These are phyloP conservation scores for Sanguinoderma infundibulare DNA, from an alignment of 1,284 basidiomycete genomes.

Conservation along the genomic window DNA sequence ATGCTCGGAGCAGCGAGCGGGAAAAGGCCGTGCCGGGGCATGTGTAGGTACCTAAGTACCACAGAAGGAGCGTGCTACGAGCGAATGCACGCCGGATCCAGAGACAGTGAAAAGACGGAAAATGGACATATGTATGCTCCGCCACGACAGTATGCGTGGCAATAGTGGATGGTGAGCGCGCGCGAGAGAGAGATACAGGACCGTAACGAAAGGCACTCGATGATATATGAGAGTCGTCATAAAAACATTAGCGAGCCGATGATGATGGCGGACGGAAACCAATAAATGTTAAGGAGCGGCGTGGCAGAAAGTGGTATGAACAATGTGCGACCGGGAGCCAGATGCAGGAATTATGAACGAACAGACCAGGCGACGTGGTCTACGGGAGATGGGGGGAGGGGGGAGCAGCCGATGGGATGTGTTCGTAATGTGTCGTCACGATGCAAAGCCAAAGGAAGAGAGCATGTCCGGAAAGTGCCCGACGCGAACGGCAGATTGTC, in stretches of 20 bases:
- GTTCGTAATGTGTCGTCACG: slow-evolving; percentile 23
- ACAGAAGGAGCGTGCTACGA: no score
- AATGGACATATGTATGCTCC: background rate
- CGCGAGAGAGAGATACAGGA: background rate
- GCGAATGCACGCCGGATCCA: no score
- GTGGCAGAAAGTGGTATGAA: slow-evolving; percentile 1
- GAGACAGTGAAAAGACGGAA: background rate
- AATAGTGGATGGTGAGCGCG: background rate
- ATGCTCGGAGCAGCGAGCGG: slow-evolving; percentile 26
- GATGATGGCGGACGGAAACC: background rate
- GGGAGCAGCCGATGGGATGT: slow-evolving; percentile 7
- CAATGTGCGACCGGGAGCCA: slow-evolving; percentile 1
- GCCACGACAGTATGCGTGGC: background rate
- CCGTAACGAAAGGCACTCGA: background rate
- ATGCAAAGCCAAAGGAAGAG: slow-evolving; percentile 5
- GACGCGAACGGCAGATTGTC: background rate
- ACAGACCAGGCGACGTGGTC: slow-evolving; percentile 11
- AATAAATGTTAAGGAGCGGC: slow-evolving; percentile 20
- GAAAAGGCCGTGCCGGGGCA: no score
- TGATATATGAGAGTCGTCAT: background rate
- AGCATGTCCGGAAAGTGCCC: background rate
- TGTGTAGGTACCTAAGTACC: no score
- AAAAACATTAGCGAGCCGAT: slow-evolving; percentile 18
- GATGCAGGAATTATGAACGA: slow-evolving; percentile 3
- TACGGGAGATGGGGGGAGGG: background rate